Base-by-base conservation (phyloP, 1,284 basidiomycete genomes). In the Sphaerobolus stellatus region DNA sequence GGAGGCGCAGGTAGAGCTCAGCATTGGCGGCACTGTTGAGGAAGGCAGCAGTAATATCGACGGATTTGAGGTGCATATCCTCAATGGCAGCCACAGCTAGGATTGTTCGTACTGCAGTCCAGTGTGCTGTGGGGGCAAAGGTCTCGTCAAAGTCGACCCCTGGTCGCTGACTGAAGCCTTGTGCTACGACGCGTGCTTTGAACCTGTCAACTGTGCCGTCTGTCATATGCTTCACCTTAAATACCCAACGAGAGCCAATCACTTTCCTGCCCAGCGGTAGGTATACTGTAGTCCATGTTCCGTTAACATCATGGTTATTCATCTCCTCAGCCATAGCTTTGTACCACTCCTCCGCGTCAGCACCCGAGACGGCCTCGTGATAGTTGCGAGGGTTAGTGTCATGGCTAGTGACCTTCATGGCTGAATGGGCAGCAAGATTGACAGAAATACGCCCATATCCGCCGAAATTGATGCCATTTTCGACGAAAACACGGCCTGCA, bases 1-100 rank as follows among this genome's bases (percentile, higher is more conserved):
- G 64, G 25, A 60, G 59, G 9, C 60, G 16, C 68, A 71, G 70
- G 53, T 69, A 71, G 27, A 72, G 58, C 31, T 68, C 66, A 55
- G 66, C 66, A 25, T 67, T 61, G 30, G 70, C 43, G 13, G 66
- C 59, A 13, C 68, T 65, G 61, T 71, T 64, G 2, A 68, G 63
- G 50, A 67, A 74, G 1, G 69, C 69, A 59, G 61, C 60, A 13
- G 64, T 65, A 57, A 75, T 62, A 53, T 77, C 71, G 3, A 75
- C 59, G 51, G 72, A 72, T 5, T 64, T 59, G 7, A 76, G 58
- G 13, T 71, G 62, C 38, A 73, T 64, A 53, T 74, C 66, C 33
- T 68, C 55, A n/a, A 61, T 16, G 0, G 64, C 63, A 8, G 64
- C 68, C 1, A 69, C 22, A 0, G 65, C 59, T 9, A 69, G 47